Conservation (phyloP, 2,329 filamentous ascomycete species). For the Nakataea oryzae region DNA sequence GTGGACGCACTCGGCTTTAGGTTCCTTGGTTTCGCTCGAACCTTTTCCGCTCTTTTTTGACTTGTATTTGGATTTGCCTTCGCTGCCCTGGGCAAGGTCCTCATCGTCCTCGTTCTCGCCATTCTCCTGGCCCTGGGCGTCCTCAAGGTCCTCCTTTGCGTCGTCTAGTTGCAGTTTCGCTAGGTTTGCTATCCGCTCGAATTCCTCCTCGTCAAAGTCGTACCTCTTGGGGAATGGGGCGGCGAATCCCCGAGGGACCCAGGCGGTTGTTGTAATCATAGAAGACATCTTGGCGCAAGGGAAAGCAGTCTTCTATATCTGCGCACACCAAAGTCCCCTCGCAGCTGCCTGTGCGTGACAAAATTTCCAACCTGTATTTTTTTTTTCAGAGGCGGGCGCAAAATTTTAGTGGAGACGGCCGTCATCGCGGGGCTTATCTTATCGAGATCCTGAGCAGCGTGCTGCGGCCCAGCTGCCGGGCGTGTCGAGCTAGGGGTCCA, state of each 20-base stretch:
- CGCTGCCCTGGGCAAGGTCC: constrained; percentile 13
- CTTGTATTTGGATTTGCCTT: constrained; percentile 6
- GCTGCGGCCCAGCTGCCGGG: not conserved
- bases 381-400: constrained; percentile 3
- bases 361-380: not conserved
- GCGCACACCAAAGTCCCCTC: no score
- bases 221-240: constrained; percentile 68
- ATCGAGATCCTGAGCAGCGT: constrained; percentile 14
- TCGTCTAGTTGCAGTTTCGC: constrained; percentile 80
- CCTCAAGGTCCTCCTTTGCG: constrained; percentile 74
- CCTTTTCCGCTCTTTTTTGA: constrained; percentile 18
- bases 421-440: constrained; percentile 21
- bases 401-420: constrained; percentile 20
- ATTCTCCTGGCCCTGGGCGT: constrained; percentile 39
- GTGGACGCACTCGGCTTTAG: constrained; percentile 28
- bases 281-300: constrained; percentile 25
- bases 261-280: constrained; percentile 68
- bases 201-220: constrained; percentile 65
- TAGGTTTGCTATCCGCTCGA: constrained; percentile 62
- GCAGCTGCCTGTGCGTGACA: not conserved
- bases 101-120: constrained; percentile 14
- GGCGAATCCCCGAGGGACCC: constrained; percentile 68
- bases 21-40: constrained; percentile 15
- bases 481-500: not conserved
- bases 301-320: not conserved